Conservation (phyloP, 805 yeast species). For the Yarrowia yakushimensis region DNA sequence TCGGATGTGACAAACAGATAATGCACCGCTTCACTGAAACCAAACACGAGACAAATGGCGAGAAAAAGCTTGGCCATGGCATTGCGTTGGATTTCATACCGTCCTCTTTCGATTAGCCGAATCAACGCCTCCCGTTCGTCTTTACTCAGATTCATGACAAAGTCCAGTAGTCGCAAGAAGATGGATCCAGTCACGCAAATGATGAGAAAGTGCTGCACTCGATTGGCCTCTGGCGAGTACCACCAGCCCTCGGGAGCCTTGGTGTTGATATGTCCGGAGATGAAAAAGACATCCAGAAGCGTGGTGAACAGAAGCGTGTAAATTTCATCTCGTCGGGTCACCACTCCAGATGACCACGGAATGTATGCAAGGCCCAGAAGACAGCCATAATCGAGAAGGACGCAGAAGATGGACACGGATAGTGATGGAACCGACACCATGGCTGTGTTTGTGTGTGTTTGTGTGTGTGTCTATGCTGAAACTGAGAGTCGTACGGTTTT, state of each 20-base stretch:
- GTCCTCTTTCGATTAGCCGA: neutral
- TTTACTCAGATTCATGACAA: slow-evolving; percentile 13
- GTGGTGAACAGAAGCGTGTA: slow-evolving; percentile 14
- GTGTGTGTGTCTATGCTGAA: neutral
- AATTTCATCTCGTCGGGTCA: slow-evolving; percentile 21
- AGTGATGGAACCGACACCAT: neutral
- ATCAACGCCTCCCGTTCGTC: slow-evolving; percentile 11
- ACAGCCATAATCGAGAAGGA: slow-evolving; percentile 2
- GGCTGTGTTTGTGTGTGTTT: neutral
- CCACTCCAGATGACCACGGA: slow-evolving; percentile 10
- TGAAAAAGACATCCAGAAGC: slow-evolving; percentile 12
- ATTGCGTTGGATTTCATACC: neutral
- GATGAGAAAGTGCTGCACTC: slow-evolving; percentile 10
- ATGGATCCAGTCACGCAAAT: slow-evolving; percentile 16
- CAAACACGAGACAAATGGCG: neutral
- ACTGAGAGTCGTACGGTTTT: neutral
- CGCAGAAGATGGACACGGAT: slow-evolving; percentile 14
- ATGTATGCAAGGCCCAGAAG: slow-evolving; percentile 21
- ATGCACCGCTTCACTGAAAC: neutral
- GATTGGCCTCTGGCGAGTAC: slow-evolving; percentile 6
- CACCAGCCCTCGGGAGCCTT: slow-evolving; percentile 23
- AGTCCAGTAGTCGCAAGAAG: slow-evolving; percentile 2
- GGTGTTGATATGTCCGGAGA: slow-evolving; percentile 14
- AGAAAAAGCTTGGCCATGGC: neutral
- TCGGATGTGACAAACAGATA: slow-evolving; percentile 2